Evolutionary conservation across 2,329 filamentous ascomycete genomes (phyloP).

Genomic region (Lasiodiplodia hormozganensis): DNA sequence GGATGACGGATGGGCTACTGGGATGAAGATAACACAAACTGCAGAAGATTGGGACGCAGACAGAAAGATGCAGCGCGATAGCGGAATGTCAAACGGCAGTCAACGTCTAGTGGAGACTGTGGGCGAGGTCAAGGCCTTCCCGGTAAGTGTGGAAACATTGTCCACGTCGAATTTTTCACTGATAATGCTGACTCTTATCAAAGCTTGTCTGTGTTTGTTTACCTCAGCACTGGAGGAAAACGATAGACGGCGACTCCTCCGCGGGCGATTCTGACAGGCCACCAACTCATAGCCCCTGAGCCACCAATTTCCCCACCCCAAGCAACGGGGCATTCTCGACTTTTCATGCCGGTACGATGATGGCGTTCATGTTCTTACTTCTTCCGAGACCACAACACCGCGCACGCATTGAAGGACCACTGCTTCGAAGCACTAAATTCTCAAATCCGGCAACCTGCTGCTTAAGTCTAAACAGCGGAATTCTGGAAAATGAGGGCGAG

Average conservation of each 20-base stretch:
- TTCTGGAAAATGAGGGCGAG: neutral
- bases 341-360: conserved; percentile 27
- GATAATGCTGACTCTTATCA: conserved; percentile 18
- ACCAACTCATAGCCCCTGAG: conserved; percentile 20
- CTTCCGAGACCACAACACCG: neutral
- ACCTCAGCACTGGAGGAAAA: conserved; percentile 95
- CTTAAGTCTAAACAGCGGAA: neutral
- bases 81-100: conserved; percentile 86
- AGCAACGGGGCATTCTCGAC: neutral
- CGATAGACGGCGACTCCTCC: conserved; percentile 79
- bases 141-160: conserved; percentile 49
- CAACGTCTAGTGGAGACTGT: conserved; percentile 45
- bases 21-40: conserved; percentile 79
- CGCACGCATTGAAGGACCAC: neutral
- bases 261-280: conserved; percentile 13
- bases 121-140: conserved; percentile 97
- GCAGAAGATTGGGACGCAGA: conserved; percentile 89
- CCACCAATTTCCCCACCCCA: neutral
- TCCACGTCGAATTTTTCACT: neutral
- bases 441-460: neutral
- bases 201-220: conserved; percentile 89
- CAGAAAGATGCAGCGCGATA: conserved; percentile 82
- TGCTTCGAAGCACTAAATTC: conserved; percentile 3
- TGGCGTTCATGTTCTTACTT: conserved; percentile 27
- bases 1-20: conserved; percentile 99